Evolutionary conservation across 2,329 filamentous ascomycete genomes (phyloP).

Genomic region (Penicillium griseofulvum): DNA sequence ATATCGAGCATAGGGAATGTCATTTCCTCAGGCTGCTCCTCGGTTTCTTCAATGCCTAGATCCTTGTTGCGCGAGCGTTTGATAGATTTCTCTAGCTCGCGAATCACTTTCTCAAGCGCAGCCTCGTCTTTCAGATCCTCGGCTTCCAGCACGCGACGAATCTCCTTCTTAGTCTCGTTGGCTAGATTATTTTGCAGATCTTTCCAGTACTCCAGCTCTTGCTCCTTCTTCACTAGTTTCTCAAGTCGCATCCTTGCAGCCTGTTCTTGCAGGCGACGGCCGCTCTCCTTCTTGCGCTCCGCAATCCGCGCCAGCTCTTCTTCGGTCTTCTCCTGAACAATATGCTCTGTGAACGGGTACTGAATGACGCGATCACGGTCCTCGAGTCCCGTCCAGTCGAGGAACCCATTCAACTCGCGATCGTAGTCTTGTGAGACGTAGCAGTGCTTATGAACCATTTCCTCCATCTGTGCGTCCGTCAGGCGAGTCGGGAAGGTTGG

Average conservation of each 20-base stretch:
- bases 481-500: conserved; percentile 83
- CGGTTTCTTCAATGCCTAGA: conserved; percentile 77
- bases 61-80: conserved; percentile 90
- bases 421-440: conserved; percentile 86
- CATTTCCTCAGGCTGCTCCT: conserved; percentile 72
- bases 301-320: conserved; percentile 88
- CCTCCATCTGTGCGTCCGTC: conserved; percentile 80
- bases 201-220: conserved; percentile 92
- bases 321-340: conserved; percentile 86
- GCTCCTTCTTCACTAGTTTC: conserved; percentile 91
- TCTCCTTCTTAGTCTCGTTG: conserved; percentile 86
- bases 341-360: conserved; percentile 88
- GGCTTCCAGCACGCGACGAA: conserved; percentile 76
- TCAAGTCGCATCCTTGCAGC: conserved; percentile 96
- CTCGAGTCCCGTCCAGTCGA: conserved; percentile 91
- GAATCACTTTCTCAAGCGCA: conserved; percentile 78
- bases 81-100: conserved; percentile 86
- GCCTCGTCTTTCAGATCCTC: conserved; percentile 91
- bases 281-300: conserved; percentile 93
- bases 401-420: conserved; percentile 67
- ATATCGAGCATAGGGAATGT: conserved; percentile 86
- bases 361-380: conserved; percentile 87
- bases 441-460: conserved; percentile 83
- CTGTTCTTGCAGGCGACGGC: conserved; percentile 86
- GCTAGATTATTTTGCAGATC: conserved; percentile 70